Percentiles rank a stretch among this genome's conserved stretches.
These are phyloP conservation scores for Debaryomyces castellii DNA, from an alignment of 805 yeast genomes.

Conservation along the genomic window DNA sequence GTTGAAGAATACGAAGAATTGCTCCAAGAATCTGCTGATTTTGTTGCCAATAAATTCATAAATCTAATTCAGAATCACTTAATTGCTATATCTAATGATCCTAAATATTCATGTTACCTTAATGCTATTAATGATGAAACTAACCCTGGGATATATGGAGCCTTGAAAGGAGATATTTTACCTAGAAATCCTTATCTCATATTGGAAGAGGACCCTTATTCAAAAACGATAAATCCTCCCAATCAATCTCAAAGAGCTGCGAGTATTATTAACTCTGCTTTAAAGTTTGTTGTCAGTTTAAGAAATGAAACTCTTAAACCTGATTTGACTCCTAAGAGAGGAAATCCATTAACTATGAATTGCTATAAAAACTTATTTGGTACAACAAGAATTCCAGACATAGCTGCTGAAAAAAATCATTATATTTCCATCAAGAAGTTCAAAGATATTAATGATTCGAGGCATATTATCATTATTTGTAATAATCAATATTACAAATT, in stretches of 20 bases:
- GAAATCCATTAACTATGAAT: constrained; percentile 60
- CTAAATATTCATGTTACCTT: constrained; percentile 48
- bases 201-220: constrained; percentile 71
- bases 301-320: constrained; percentile 53
- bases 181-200: constrained; percentile 80
- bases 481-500: constrained; percentile 51
- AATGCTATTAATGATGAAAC: constrained; percentile 50
- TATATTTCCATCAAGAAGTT: constrained; percentile 41
- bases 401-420: constrained; percentile 16
- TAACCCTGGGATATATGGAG: constrained; percentile 62
- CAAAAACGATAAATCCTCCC: constrained; percentile 54
- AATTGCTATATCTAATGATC: constrained; percentile 39
- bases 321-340: constrained; percentile 54
- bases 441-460: constrained; percentile 31
- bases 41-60: constrained; percentile 43
- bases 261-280: constrained; percentile 60
- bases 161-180: constrained; percentile 60
- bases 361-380: constrained; percentile 70
- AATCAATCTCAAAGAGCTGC: constrained; percentile 70
- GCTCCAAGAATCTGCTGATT: constrained; percentile 42
- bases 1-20: constrained; percentile 50
- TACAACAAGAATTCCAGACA: constrained; percentile 52
- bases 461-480: constrained; percentile 51
- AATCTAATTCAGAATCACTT: constrained; percentile 55
- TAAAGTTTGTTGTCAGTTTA: constrained; percentile 63